These are phyloP conservation scores for Globisporangium radiosum DNA, from an alignment of 352 stramenopile species.

Conservation along the genomic window DNA sequence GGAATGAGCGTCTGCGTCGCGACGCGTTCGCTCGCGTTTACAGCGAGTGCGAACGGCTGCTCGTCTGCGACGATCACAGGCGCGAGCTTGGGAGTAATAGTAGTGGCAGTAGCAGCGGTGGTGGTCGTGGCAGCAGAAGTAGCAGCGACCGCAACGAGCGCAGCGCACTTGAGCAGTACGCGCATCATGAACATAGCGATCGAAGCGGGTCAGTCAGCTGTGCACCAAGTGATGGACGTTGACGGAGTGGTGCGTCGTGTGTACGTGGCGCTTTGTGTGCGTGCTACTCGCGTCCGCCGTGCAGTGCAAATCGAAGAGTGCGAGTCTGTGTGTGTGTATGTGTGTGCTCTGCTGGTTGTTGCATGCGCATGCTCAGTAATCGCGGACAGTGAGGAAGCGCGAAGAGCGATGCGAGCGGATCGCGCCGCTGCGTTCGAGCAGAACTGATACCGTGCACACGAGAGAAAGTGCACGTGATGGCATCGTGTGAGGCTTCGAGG, in stretches of 20 bases:
- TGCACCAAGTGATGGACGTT: neutral
- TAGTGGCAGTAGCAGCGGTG: neutral
- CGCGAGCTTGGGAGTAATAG: neutral
- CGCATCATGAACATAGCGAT: constrained; percentile 1
- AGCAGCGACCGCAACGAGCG: neutral
- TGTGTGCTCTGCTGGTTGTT: neutral
- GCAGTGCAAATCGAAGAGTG: neutral
- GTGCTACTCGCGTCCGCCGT: neutral
- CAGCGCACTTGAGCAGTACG: neutral
- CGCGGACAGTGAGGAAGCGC: too few relatives aligned
- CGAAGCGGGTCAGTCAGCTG: too few relatives aligned
- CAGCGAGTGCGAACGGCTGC: constrained; percentile 11
- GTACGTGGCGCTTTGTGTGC: neutral
- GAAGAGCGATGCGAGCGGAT: too few relatives aligned
- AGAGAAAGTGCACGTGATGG: too few relatives aligned
- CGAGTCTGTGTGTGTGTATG: too few relatives aligned
- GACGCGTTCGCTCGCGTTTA: constrained; percentile 19
- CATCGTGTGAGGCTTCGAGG: too few relatives aligned
- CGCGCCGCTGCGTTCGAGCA: too few relatives aligned
- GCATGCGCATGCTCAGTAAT: too few relatives aligned
- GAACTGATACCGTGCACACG: too few relatives aligned
- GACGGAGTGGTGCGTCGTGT: neutral
- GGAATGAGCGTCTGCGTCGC: constrained; percentile 16
- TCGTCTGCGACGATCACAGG: constrained; percentile 21
- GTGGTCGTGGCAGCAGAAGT: neutral